A percentile compares a stretch with the other conserved stretches of the same genome.
Evolutionary conservation across 2,329 filamentous ascomycete species (phyloP).

Genomic region (Daldinia eschscholtzii): DNA sequence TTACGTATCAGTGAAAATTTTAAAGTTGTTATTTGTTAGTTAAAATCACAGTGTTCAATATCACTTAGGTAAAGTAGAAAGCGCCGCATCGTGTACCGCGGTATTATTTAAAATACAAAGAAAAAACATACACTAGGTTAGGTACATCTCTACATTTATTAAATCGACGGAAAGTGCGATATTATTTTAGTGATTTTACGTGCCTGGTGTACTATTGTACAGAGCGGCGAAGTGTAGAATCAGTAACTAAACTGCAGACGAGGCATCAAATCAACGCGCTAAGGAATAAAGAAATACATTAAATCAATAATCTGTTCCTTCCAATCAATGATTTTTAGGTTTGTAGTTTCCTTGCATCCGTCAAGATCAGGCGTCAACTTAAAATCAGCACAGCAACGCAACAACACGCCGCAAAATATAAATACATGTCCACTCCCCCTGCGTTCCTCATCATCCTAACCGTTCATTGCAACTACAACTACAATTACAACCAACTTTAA

Average conservation of each 20-base stretch:
- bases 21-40: background rate
- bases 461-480: background rate
- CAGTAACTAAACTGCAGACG: background rate
- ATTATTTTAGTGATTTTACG: background rate
- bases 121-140: background rate
- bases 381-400: background rate
- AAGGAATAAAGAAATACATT: background rate
- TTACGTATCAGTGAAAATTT: background rate
- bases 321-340: background rate
- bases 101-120: background rate
- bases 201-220: background rate
- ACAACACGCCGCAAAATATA: background rate
- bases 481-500: background rate
- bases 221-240: background rate
- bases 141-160: background rate
- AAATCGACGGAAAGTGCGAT: background rate
- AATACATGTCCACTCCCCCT: background rate
- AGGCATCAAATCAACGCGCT: background rate
- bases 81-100: background rate
- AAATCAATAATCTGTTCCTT: background rate
- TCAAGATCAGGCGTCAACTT: background rate
- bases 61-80: background rate
- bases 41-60: background rate
- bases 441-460: background rate
- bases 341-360: background rate